A percentile compares a stretch with the other conserved stretches of the same genome.
Evolutionary conservation across 2,329 filamentous ascomycete species (phyloP).

Genomic region (Alternaria panax): DNA sequence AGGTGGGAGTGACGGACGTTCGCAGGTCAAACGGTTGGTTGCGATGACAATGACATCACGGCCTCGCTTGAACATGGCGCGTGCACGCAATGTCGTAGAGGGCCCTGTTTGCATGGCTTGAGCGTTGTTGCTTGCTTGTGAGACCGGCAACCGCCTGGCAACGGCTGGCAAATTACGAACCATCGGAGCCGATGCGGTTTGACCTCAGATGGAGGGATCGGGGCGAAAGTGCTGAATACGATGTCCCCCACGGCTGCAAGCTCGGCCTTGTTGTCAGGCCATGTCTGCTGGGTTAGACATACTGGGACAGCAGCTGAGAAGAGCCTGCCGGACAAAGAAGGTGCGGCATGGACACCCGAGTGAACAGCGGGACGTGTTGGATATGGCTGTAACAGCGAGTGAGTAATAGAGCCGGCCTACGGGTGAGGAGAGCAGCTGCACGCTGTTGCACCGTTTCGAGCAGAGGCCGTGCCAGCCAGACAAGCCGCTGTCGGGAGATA

Average conservation of each 20-base stretch:
- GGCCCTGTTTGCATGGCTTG: slow-evolving; percentile 21
- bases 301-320: neutral
- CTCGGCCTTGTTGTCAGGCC: slow-evolving; percentile 17
- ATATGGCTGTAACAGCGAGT: slow-evolving; percentile 5
- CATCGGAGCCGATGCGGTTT: slow-evolving; percentile 14
- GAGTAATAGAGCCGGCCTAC: slow-evolving; percentile 14
- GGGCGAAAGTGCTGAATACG: neutral
- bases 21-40: slow-evolving; percentile 9
- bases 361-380: slow-evolving; percentile 14
- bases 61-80: slow-evolving; percentile 14
- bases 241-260: slow-evolving; percentile 10
- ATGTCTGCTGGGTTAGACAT: slow-evolving; percentile 8
- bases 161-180: slow-evolving; percentile 29
- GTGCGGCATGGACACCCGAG: slow-evolving; percentile 16
- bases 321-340: too few species aligned
- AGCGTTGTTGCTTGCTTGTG: slow-evolving; percentile 19
- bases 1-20: slow-evolving; percentile 7
- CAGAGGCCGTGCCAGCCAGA: slow-evolving; percentile 28
- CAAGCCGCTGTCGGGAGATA: slow-evolving; percentile 29
- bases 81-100: slow-evolving; percentile 15
- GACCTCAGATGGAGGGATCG: slow-evolving; percentile 7
- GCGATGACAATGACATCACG: slow-evolving; percentile 26
- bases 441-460: slow-evolving; percentile 37
- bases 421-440: slow-evolving; percentile 5
- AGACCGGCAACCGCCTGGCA: slow-evolving; percentile 21